phyloP scores from a whole-genome alignment of 2,329 filamentous ascomycete species.

The Domatiomyces catenatus region DNA sequence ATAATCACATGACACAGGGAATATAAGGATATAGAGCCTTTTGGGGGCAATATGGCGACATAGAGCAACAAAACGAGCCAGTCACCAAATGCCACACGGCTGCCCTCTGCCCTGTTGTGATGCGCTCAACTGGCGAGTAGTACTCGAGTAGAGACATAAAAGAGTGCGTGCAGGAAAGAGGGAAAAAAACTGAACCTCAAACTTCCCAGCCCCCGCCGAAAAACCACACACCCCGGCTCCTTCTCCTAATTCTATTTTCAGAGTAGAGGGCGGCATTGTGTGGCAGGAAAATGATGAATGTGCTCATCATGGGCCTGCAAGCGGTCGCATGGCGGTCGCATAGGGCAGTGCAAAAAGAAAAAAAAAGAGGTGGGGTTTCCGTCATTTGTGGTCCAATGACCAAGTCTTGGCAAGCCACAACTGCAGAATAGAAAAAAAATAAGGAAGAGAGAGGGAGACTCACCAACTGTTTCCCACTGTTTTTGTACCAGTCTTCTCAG shows the following conservation, averaged over 20 bases:
- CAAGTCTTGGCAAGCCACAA: constrained; percentile 6
- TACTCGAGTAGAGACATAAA: no score
- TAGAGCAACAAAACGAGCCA: background rate
- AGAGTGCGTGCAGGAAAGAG: no score
- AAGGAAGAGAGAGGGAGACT: constrained; percentile 25
- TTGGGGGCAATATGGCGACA: background rate
- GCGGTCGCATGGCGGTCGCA: constrained; percentile 13
- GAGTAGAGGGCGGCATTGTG: background rate
- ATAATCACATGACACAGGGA: background rate
- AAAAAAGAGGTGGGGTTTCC: background rate
- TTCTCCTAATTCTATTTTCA: background rate
- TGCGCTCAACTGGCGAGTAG: no score
- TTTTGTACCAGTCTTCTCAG: constrained; percentile 78
- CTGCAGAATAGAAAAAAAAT: background rate
- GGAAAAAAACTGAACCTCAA: background rate
- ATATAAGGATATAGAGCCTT: background rate
- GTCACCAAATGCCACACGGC: no score
- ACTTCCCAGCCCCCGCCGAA: constrained; percentile 1
- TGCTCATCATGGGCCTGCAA: background rate
- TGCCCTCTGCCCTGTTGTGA: no score
- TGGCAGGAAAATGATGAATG: background rate
- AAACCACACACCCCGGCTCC: background rate
- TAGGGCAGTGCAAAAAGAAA: background rate
- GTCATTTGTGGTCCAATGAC: constrained; percentile 11
- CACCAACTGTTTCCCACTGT: constrained; percentile 91